Percentiles rank a stretch among this genome's conserved stretches.
Evolutionary conservation across 73 alveolate genomes (phyloP).

Genomic region (Symbiodinium natans): DNA sequence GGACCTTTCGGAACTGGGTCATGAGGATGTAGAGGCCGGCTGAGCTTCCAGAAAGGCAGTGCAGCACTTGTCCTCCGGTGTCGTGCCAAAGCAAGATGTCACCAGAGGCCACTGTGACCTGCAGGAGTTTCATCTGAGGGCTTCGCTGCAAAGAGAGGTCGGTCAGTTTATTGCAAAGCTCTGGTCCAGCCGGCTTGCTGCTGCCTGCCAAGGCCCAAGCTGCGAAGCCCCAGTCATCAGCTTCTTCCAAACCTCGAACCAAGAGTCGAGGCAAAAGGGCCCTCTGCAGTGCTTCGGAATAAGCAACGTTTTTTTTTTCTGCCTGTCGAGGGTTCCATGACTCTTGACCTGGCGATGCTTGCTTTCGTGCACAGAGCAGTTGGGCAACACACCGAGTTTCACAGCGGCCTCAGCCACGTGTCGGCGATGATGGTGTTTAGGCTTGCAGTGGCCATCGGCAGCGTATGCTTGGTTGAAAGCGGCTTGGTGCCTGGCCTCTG

Average conservation of each 20-base stretch:
- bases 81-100: neutral
- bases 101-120: neutral
- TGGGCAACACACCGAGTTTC: neutral
- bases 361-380: neutral
- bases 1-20: too few relatives aligned
- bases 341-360: constrained; percentile 11
- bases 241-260: neutral
- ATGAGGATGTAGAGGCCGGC: too few relatives aligned
- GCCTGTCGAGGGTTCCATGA: neutral
- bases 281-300: neutral
- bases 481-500: neutral
- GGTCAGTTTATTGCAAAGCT: neutral
- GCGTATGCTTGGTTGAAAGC: neutral
- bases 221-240: neutral
- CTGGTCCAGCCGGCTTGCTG: neutral
- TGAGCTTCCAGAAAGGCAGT: too few relatives aligned
- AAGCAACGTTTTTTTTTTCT: neutral
- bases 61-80: too few relatives aligned
- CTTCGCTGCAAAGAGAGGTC: neutral
- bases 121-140: neutral
- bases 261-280: neutral
- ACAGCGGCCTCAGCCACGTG: neutral
- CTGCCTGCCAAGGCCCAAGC: neutral
- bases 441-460: neutral
- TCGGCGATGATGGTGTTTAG: constrained; percentile 22